phyloP scores from a whole-genome alignment of 345 rosid species.

The Noccaea bulbosa region DNA sequence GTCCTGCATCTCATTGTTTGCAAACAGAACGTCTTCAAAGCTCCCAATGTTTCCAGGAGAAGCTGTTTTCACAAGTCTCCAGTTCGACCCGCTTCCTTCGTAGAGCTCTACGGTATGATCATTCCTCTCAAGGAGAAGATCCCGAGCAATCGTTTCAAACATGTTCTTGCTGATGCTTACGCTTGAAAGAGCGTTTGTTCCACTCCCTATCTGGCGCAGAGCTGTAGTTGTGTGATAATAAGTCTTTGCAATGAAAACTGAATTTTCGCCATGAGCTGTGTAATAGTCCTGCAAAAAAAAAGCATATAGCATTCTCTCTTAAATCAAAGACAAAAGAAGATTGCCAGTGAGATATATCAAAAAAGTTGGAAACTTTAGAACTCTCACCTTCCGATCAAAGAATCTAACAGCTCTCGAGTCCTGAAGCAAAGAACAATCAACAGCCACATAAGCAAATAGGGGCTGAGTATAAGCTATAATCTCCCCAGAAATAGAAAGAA shows the following conservation, averaged over 20 bases:
- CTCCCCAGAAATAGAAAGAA: conserved; percentile 23
- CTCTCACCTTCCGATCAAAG: conserved; percentile 90
- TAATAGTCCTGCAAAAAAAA: conserved; percentile 71
- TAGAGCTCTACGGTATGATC: conserved; percentile 90
- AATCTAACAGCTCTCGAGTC: conserved; percentile 81
- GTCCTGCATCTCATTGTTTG: conserved; percentile 95
- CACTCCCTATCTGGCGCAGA: conserved; percentile 76
- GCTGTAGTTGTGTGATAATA: conserved; percentile 90
- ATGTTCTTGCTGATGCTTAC: conserved; percentile 81
- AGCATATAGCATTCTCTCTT: not conserved
- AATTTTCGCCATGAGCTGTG: conserved; percentile 91
- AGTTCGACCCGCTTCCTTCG: conserved; percentile 89
- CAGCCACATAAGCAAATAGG: not conserved
- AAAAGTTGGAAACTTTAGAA: conserved; percentile 20
- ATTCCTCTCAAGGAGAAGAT: conserved; percentile 88
- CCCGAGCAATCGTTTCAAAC: conserved; percentile 85
- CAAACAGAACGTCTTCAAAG: conserved; percentile 94
- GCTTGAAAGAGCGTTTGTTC: conserved; percentile 77
- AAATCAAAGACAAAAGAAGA: not conserved
- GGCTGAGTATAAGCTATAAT: not conserved
- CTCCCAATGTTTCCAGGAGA: conserved; percentile 95
- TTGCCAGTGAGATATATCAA: not conserved
- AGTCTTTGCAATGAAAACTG: conserved; percentile 86
- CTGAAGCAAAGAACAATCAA: conserved; percentile 46
- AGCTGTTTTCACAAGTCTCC: conserved; percentile 82